A percentile compares a stretch with the other conserved stretches of the same genome.
These are phyloP conservation scores for Phytophthora pisi DNA, from an alignment of 352 stramenopile genomes.

Conservation along the genomic window DNA sequence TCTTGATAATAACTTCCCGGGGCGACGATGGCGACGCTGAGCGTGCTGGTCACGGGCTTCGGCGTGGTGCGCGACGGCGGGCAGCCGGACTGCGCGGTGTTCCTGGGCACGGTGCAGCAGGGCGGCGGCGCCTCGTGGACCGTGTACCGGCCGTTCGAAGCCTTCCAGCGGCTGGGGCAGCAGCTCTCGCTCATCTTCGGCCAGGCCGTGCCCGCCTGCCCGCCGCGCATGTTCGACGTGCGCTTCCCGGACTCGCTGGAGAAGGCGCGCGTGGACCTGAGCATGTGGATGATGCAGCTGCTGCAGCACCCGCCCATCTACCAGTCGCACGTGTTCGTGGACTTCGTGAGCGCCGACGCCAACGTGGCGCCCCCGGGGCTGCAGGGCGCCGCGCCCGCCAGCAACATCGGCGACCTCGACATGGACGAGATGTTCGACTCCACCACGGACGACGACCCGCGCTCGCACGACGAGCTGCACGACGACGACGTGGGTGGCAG, in stretches of 20 bases:
- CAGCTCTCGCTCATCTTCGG: conserved; percentile 78
- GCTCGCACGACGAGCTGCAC: conserved; percentile 51
- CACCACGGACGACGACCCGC: conserved; percentile 61
- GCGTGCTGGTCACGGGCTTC: conserved; percentile 77
- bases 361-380: conserved; percentile 70
- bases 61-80: conserved; percentile 62
- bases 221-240: conserved; percentile 58
- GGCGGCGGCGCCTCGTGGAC: conserved; percentile 68
- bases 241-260: conserved; percentile 73
- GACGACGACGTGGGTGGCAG: conserved; percentile 49
- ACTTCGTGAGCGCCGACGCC: conserved; percentile 82
- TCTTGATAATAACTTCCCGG: conserved; percentile 14
- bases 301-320: conserved; percentile 81
- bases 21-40: conserved; percentile 69
- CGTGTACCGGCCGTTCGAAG: conserved; percentile 77
- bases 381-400: conserved; percentile 30
- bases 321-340: conserved; percentile 83
- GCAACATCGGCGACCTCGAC: conserved; percentile 83
- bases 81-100: conserved; percentile 63
- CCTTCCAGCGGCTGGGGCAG: conserved; percentile 75
- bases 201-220: conserved; percentile 63
- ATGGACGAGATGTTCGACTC: conserved; percentile 87
- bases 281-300: conserved; percentile 84
- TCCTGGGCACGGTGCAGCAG: conserved; percentile 79
- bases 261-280: conserved; percentile 73